Evolutionary conservation across 2,329 filamentous ascomycete species (phyloP), one percentile per base, ranked within the genome.

Genomic region (Incumbomyces lentus): DNA sequence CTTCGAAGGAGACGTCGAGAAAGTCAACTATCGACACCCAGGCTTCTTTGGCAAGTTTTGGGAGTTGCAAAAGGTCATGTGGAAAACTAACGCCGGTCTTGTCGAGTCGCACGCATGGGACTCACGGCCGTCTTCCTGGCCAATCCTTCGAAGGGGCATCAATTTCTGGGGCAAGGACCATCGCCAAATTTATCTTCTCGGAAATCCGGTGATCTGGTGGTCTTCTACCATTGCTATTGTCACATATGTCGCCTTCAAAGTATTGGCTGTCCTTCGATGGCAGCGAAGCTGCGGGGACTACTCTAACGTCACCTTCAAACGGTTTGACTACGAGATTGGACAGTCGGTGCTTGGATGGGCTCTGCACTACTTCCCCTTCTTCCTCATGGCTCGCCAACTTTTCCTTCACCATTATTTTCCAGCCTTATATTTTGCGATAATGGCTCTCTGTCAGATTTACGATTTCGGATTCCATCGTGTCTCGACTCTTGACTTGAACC

Each of bases 391-490:
- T 63, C 88, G 92, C 58, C 92, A 98, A 68, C 81, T 98, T 31
- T 98, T 98, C 76, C 74, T 98, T 52, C 92, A 98, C 67, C 92
- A 98, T 70, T 98, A 98, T 67, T 92, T 98, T 68, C 92, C 92
- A 0, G 92, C 92, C 2, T 78, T 98, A 12, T 94, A 95, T 70
- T 98, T 98, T 63, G 88, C 85, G 52, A 81, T 98, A 59, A 82
- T 96, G 55, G 81, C 85, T 7, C 75, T 95, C 47, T 92, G 83
- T 65, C 90, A 96, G 66, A 76, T 85, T 41, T 90, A 87, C 66
- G 92, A 98, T 67, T 95, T 88, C 60, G 64, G 79, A 46, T 84
- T 84, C 49, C 81, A 80, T 55, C 82, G 92, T 40, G 73, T 95
- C 55, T 71, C 75, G 38, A 69, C 76, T 26, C 66, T 88, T 42